Evolutionary conservation across 2,329 filamentous ascomycete species (phyloP), one percentile per base, ranked within the genome.

Genomic region (Talaromyces sp.): DNA sequence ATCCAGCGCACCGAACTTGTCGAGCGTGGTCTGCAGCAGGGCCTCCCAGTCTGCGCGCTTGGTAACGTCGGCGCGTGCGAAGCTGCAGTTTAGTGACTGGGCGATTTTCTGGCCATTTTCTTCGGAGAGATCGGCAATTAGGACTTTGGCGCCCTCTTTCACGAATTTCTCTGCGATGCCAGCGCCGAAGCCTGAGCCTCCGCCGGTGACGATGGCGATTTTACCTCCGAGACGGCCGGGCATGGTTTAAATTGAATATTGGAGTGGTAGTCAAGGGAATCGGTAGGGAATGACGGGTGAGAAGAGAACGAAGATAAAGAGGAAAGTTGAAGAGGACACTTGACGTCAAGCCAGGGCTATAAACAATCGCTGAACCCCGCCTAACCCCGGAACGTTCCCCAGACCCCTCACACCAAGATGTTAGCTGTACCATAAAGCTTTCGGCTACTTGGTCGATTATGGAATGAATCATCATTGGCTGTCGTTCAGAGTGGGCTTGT

Each of bases 161-260:
- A 69, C 66, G 62, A 74, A 76, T 54, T 71, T 69, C 56, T 66
- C 62, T 31, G 73, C 69, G 46, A 73, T 73, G 52, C 68, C 72
- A 3, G 67, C 66, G n/a, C 74, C 74, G 61, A 75, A 75, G 26
- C 74, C 74, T 26, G 74, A 17, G 69, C 73, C 21, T 68, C 69
- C 55, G 31, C 74, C 74, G 19, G 74, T 77, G 27, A 77, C 69
- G 38, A 76, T 73, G 58, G 74, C 74, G 24, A 76, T 72, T 65
- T 77, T 77, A 50, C 72, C 73, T 17, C 29, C 24, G 12, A 52
- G 48, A 14, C 48, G 48, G 24, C 48, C 48, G 21, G 48, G 48
- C 48, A 52, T 52, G 48, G 12, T 52, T 24, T 9, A 21, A 5
- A 8, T 27, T 29, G 14, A 27, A 51, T 26, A 51, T 1, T 3